Base-by-base conservation (phyloP, 208 protist species). In the Leishmania arabica region DNA sequence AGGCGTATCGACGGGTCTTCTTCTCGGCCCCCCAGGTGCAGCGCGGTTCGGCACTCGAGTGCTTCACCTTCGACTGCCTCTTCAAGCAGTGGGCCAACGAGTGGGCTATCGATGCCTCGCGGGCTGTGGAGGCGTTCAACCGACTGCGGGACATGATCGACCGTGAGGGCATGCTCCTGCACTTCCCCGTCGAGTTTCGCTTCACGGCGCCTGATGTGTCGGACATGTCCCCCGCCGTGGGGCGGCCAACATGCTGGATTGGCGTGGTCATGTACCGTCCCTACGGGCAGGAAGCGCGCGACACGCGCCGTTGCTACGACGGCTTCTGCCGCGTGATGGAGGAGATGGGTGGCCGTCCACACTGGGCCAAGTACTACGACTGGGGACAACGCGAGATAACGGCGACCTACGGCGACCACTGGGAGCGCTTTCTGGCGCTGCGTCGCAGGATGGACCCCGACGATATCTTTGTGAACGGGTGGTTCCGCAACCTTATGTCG, bases 141-240 rank as follows among this genome's bases (percentile, higher is more conserved):
- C 75, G 77, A 40, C 65, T 95, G 65, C 87, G 88, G 51, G 82
- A 83, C 15, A 91, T 96, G 81, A 89, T 96, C n/a, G 62, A 81
- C 2, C 78, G 81, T 21, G 78, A 94, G 37, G 83, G 88, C 21
- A 64, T 95, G 77, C 82, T 87, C 17, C 80, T 95, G 8, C 90
- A 97, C 85, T 97, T 97, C 78, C 93, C 93, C 4, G 89, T 97
- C n/a, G 93, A 97, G 72, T 93, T 97, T 56, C 88, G 93, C 78
- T 97, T 97, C 80, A 88, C 85, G 0, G 87, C 84, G 37, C 76
- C 83, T 0, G 93, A 97, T 70, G 65, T 56, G 58, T 89, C 88
- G 5, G 88, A 86, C 78, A 80, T 97, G 81, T 94, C 90, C 3
- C 93, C 93, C 1, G 87, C 87, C 0, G 77, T 85, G 56, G 91